Percentiles rank a stretch among this genome's conserved stretches.
Evolutionary conservation across 2,329 filamentous ascomycete genomes (phyloP).

Genomic region (Colletotrichum sp.): DNA sequence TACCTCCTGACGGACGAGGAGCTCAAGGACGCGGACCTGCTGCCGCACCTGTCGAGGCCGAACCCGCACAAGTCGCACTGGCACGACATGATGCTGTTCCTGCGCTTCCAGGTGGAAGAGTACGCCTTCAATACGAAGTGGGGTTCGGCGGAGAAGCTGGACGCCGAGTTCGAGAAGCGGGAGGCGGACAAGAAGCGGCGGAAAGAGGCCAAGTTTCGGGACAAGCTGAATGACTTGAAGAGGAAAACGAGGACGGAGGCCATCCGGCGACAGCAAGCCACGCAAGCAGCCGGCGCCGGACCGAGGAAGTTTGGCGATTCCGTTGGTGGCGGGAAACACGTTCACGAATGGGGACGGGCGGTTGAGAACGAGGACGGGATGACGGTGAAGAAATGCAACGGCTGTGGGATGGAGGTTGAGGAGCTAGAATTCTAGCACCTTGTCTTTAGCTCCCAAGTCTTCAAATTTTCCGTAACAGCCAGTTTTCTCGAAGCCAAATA

Average conservation of each 20-base stretch:
- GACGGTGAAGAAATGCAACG: slow-evolving; percentile 79
- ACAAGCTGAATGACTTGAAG: slow-evolving; percentile 88
- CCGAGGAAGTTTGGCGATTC: slow-evolving; percentile 77
- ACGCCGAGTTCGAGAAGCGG: slow-evolving; percentile 85
- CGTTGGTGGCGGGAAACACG: slow-evolving; percentile 74
- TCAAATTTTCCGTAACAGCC: neutral
- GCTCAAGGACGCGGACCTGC: slow-evolving; percentile 83
- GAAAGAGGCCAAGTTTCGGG: slow-evolving; percentile 91
- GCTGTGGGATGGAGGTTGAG: slow-evolving; percentile 81
- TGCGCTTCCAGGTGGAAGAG: slow-evolving; percentile 92
- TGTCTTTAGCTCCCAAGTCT: neutral
- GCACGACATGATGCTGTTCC: slow-evolving; percentile 98
- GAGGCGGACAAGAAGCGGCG: slow-evolving; percentile 80
- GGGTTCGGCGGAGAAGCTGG: slow-evolving; percentile 84
- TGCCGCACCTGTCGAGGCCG: slow-evolving; percentile 86
- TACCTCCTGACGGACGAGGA: slow-evolving; percentile 92
- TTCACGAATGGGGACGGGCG: slow-evolving; percentile 83
- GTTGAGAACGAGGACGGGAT: slow-evolving; percentile 75
- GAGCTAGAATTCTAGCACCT: slow-evolving; percentile 66
- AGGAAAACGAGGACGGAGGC: slow-evolving; percentile 92
- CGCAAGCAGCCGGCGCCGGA: slow-evolving; percentile 52
- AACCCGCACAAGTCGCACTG: slow-evolving; percentile 96
- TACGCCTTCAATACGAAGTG: slow-evolving; percentile 92
- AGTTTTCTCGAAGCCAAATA: neutral
- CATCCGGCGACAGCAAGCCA: slow-evolving; percentile 74